Conservation (phyloP, 1,139 yeast genomes). For the Meyerozyma carpophila region DNA sequence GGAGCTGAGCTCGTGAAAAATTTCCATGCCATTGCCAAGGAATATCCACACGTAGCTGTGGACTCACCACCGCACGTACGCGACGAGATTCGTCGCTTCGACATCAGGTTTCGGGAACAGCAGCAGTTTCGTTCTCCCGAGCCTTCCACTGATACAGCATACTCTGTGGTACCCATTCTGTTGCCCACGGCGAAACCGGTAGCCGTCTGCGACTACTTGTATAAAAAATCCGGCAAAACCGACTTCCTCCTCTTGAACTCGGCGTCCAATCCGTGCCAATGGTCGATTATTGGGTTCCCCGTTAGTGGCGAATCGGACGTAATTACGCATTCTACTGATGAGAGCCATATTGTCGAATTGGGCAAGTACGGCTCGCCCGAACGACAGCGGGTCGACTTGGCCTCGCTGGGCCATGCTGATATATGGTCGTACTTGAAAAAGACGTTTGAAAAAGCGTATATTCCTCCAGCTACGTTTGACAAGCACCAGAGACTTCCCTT, state of each 20-base stretch:
- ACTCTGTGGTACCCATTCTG: background rate
- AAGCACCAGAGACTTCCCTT: slow-evolving; percentile 51
- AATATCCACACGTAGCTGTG: slow-evolving; percentile 9
- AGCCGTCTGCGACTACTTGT: slow-evolving; percentile 46
- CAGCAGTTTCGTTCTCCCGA: background rate
- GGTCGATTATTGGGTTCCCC: slow-evolving; percentile 83
- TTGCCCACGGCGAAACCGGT: slow-evolving; percentile 20
- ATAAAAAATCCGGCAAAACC: slow-evolving; percentile 10
- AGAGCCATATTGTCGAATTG: slow-evolving; percentile 16
- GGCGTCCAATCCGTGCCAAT: slow-evolving; percentile 75
- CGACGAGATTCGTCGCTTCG: slow-evolving; percentile 1
- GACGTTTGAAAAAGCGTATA: slow-evolving; percentile 16
- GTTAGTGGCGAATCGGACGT: slow-evolving; percentile 45
- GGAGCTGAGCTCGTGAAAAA: slow-evolving; percentile 59
- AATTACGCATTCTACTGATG: slow-evolving; percentile 60
- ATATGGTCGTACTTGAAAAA: slow-evolving; percentile 23
- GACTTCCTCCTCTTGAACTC: slow-evolving; percentile 65
- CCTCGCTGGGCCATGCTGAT: background rate
- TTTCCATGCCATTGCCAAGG: slow-evolving; percentile 53
- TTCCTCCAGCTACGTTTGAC: slow-evolving; percentile 16
- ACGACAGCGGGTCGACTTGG: slow-evolving; percentile 4
- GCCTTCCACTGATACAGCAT: background rate
- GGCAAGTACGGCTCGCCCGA: slow-evolving; percentile 11
- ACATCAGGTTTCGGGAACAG: background rate
- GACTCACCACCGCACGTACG: slow-evolving; percentile 3